Conservation (phyloP, 768 basidiomycete genomes). For the Boletus fagicola region DNA sequence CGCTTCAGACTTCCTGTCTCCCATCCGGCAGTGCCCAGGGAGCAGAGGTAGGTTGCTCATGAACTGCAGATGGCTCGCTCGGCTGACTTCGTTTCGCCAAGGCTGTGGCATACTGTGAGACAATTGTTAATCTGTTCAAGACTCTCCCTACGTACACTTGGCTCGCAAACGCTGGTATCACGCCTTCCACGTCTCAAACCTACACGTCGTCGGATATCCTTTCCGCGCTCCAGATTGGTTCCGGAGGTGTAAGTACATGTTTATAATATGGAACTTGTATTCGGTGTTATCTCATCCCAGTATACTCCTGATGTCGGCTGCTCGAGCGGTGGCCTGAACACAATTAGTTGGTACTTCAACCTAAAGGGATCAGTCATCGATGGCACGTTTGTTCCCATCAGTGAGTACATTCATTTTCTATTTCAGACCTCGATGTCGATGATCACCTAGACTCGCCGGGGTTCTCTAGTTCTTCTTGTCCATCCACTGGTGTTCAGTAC, state of each 20-base stretch:
- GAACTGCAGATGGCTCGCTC: not conserved
- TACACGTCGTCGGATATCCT: constrained; percentile 55
- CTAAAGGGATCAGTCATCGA: constrained; percentile 65
- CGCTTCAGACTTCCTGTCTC: constrained; percentile 56
- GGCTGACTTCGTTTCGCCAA: constrained; percentile 23
- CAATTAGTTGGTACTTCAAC: constrained; percentile 64
- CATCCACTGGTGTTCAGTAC: constrained; percentile 58
- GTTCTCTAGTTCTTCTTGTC: constrained; percentile 44
- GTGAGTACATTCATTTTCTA: constrained; percentile 36
- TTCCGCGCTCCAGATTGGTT: constrained; percentile 52
- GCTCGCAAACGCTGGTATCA: constrained; percentile 71
- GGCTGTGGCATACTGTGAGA: constrained; percentile 68
- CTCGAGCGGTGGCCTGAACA: constrained; percentile 34
- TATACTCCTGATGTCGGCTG: constrained; percentile 52
- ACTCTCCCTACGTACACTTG: constrained; percentile 72
- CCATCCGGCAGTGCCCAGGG: constrained; percentile 57
- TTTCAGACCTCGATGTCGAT: not conserved
- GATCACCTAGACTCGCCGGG: constrained; percentile 45
- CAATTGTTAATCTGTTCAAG: constrained; percentile 58
- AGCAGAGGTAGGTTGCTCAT: constrained; percentile 48
- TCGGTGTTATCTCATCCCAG: constrained; percentile 26
- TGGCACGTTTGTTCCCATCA: constrained; percentile 58
- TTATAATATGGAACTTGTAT: not conserved
- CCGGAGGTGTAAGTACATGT: constrained; percentile 41
- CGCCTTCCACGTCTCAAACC: constrained; percentile 56